Evolutionary conservation across 2,329 filamentous ascomycete genomes (phyloP).

Genomic region (Chaetomium olivaceum): DNA sequence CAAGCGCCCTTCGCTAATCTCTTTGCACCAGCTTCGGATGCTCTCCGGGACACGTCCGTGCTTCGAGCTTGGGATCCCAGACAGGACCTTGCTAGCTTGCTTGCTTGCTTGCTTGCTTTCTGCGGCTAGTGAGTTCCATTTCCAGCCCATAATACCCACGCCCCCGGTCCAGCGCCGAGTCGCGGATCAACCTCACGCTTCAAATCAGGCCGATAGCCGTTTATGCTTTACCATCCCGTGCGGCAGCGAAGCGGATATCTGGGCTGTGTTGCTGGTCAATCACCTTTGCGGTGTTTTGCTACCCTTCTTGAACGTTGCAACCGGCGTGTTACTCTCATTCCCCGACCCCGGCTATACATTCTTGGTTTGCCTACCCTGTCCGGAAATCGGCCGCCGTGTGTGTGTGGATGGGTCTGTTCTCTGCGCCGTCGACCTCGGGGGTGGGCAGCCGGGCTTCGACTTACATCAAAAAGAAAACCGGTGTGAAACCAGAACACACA

Average conservation of each 20-base stretch:
- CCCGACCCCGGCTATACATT: neutral
- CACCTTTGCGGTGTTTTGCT: neutral
- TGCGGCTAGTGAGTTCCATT: slow-evolving; percentile 12
- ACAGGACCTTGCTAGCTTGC: neutral
- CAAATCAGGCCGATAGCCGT: slow-evolving; percentile 21
- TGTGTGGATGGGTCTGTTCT: slow-evolving; percentile 1
- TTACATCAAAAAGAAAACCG: slow-evolving; percentile 10
- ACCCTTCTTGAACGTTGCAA: neutral
- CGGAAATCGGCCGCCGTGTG: too few species aligned
- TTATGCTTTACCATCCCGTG: slow-evolving; percentile 22
- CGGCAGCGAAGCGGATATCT: neutral
- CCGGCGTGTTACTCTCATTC: neutral
- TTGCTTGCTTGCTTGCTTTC: neutral
- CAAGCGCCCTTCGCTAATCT: slow-evolving; percentile 34
- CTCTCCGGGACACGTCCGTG: slow-evolving; percentile 21
- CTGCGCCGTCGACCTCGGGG: neutral
- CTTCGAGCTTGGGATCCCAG: slow-evolving; percentile 29
- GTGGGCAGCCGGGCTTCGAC: neutral
- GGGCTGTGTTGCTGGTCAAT: slow-evolving; percentile 5
- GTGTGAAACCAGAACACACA: slow-evolving; percentile 16
- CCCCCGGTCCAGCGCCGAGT: slow-evolving; percentile 22
- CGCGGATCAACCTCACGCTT: slow-evolving; percentile 27
- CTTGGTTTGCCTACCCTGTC: neutral
- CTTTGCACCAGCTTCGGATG: slow-evolving; percentile 23
- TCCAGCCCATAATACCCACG: slow-evolving; percentile 19